phyloP scores from a whole-genome alignment of 106 monocot species.

The Dendrobium chrysotoxum region DNA sequence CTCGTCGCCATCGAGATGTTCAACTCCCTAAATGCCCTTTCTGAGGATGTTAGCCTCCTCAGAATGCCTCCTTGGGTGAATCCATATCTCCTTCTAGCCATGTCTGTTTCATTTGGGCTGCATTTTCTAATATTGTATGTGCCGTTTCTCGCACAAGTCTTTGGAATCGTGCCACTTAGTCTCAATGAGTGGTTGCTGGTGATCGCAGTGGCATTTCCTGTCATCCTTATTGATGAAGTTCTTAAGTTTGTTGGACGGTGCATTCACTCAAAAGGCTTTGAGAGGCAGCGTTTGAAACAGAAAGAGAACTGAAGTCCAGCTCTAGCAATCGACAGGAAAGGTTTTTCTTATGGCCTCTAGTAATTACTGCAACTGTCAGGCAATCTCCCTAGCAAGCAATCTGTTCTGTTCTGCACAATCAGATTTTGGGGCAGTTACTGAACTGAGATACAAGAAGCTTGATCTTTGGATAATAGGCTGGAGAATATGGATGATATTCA shows the following conservation, averaged over 20 bases:
- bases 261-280: too few relatives aligned
- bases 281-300: too few relatives aligned
- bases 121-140: slow-evolving; percentile 81
- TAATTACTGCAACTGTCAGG: too few relatives aligned
- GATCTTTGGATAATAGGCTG: too few relatives aligned
- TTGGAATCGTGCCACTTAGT: slow-evolving; percentile 79
- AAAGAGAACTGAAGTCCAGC: too few relatives aligned
- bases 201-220: slow-evolving; percentile 64
- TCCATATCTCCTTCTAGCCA: slow-evolving; percentile 79
- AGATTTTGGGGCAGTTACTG: too few relatives aligned
- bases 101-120: slow-evolving; percentile 70
- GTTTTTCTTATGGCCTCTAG: too few relatives aligned
- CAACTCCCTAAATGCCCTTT: slow-evolving; percentile 82
- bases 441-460: too few relatives aligned
- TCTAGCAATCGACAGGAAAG: too few relatives aligned
- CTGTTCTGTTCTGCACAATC: too few relatives aligned
- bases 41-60: slow-evolving; percentile 65
- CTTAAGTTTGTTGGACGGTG: slow-evolving; percentile 67
- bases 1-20: slow-evolving; percentile 92
- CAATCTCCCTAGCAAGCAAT: too few relatives aligned
- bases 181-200: slow-evolving; percentile 87
- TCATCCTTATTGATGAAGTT: slow-evolving; percentile 74
- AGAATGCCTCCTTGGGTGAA: slow-evolving; percentile 89
- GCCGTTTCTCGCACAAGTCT: slow-evolving; percentile 78
- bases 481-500: too few relatives aligned